These are phyloP conservation scores for Citrus inodora DNA, from an alignment of 345 rosid genomes.

Conservation along the genomic window DNA sequence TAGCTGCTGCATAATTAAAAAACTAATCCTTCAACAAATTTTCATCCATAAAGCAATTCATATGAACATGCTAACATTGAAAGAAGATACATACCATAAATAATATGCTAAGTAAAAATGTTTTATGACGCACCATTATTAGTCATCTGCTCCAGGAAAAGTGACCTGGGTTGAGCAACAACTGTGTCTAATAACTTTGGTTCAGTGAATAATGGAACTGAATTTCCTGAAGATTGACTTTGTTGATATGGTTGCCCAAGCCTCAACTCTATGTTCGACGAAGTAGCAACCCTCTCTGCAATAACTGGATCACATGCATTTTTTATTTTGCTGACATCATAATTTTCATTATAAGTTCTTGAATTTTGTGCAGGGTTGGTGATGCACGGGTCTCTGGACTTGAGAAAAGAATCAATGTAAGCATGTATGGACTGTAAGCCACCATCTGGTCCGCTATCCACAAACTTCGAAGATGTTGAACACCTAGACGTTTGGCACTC, in stretches of 20 bases:
- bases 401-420: conserved; percentile 23
- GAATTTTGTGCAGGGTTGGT: conserved; percentile 17
- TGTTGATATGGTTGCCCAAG: conserved; percentile 53
- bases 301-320: conserved; percentile 15
- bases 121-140: conserved; percentile 31
- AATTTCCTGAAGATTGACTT: conserved; percentile 25
- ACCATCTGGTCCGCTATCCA: conserved; percentile 27
- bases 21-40: conserved; percentile 14
- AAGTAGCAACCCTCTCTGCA: conserved; percentile 22
- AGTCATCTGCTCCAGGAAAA: conserved; percentile 29
- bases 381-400: conserved; percentile 19
- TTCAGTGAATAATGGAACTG: conserved; percentile 18
- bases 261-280: conserved; percentile 48
- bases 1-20: conserved; percentile 34
- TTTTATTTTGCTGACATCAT: conserved; percentile 15
- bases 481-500: conserved; percentile 21
- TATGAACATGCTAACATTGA: conserved; percentile 5
- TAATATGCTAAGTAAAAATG: conserved; percentile 12
- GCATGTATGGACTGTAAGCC: conserved; percentile 21
- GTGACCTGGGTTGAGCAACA: conserved; percentile 20
- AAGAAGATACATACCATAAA: not conserved
- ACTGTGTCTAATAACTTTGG: conserved; percentile 15
- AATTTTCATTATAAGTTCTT: conserved; percentile 12
- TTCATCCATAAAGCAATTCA: conserved; percentile 8
- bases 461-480: conserved; percentile 22